Evolutionary conservation across 208 protist species (phyloP).

Genomic region (Trypanosomatidae sp.): DNA sequence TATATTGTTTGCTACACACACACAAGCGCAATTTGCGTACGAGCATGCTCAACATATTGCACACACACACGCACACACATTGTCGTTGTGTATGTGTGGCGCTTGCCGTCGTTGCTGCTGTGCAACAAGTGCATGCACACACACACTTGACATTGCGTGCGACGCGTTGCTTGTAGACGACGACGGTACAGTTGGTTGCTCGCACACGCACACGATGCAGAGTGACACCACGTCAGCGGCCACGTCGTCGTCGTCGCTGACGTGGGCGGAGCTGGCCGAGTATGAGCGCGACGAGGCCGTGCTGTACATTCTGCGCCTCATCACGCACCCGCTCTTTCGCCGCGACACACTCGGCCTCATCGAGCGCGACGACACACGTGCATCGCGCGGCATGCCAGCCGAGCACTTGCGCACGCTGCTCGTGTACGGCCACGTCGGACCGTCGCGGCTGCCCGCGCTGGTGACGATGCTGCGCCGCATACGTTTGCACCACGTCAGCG

Average conservation of each 20-base stretch:
- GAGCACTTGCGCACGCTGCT: no score
- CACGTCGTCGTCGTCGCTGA: no score
- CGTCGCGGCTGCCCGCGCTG: conserved; percentile 41
- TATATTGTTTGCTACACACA: no score
- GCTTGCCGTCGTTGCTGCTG: no score
- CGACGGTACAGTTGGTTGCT: not conserved
- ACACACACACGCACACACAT: no score
- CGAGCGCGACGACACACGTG: conserved; percentile 25
- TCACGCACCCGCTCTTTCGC: conserved; percentile 28
- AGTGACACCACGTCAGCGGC: no score
- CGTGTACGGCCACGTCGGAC: conserved; percentile 51
- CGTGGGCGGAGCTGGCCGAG: conserved; percentile 45
- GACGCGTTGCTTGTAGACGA: no score
- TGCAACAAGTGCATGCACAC: no score
- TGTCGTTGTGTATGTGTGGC: no score
- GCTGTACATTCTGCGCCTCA: conserved; percentile 21
- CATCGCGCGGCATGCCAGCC: not conserved
- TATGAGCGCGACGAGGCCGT: conserved; percentile 61
- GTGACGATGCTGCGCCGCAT: conserved; percentile 48
- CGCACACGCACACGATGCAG: not conserved
- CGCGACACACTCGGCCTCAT: conserved; percentile 27
- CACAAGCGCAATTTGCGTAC: not conserved
- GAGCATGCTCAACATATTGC: no score
- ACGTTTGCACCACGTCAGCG: conserved; percentile 42
- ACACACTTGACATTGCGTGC: no score